Percentiles rank a stretch among this genome's conserved stretches.
phyloP scores from a whole-genome alignment of 768 basidiomycete species.

The Lactarius hengduanensis region DNA sequence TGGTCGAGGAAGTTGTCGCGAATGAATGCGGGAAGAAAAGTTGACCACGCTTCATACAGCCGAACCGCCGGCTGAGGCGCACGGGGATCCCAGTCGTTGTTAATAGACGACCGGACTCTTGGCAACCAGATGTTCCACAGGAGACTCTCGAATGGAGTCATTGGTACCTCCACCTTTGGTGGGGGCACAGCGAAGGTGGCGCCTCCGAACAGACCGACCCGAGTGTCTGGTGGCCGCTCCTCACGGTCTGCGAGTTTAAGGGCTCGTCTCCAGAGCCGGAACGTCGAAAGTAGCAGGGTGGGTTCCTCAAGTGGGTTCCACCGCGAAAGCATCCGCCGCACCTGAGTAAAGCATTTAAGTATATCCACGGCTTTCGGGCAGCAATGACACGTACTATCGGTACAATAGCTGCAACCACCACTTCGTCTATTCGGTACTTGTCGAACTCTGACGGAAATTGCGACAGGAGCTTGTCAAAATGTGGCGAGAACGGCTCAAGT shows the following conservation, averaged over 20 bases:
- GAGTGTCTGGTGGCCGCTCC: conserved; percentile 40
- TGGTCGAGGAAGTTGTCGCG: conserved; percentile 95
- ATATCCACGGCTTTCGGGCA: neutral
- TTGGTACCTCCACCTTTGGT: conserved; percentile 50
- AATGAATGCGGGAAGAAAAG: conserved; percentile 86
- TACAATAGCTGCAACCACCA: conserved; percentile 88
- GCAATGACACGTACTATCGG: conserved; percentile 52
- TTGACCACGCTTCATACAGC: conserved; percentile 86
- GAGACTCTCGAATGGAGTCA: conserved; percentile 95
- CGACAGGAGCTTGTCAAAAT: conserved; percentile 68
- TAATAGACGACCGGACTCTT: conserved; percentile 87
- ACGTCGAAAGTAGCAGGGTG: conserved; percentile 56
- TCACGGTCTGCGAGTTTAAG: conserved; percentile 57
- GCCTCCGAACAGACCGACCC: conserved; percentile 60
- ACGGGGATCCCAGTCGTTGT: conserved; percentile 89
- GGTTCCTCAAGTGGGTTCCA: conserved; percentile 91
- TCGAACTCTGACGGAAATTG: conserved; percentile 76
- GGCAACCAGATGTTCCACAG: conserved; percentile 97
- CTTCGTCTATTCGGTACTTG: conserved; percentile 78
- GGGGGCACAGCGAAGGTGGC: conserved; percentile 36
- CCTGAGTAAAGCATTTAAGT: conserved; percentile 34
- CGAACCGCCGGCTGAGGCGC: conserved; percentile 72
- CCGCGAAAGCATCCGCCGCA: conserved; percentile 66
- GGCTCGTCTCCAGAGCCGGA: conserved; percentile 67
- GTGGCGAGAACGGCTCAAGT: conserved; percentile 68